These are phyloP conservation scores for Syncephalastrum sp. DNA, from an alignment of 371 early-diverging fungal genomes.

Conservation along the genomic window DNA sequence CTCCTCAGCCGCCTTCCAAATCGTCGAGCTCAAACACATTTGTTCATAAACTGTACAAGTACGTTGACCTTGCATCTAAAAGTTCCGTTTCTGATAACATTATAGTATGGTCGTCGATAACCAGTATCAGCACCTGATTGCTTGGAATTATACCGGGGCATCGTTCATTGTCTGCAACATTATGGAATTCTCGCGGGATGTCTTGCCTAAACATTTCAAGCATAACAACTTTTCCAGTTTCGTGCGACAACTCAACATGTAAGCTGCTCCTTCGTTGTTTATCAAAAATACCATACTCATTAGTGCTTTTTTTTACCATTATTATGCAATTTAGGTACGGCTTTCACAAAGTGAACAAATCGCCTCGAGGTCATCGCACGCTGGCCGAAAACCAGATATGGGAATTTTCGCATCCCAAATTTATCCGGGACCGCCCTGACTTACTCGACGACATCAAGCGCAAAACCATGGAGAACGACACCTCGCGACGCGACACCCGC, in stretches of 20 bases:
- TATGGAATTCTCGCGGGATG: slow-evolving; percentile 76
- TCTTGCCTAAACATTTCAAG: slow-evolving; percentile 84
- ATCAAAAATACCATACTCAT: not conserved
- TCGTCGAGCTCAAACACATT: slow-evolving; percentile 30
- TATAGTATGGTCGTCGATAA: slow-evolving; percentile 79
- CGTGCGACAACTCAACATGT: slow-evolving; percentile 88
- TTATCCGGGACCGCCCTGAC: slow-evolving; percentile 76
- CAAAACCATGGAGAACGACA: slow-evolving; percentile 81
- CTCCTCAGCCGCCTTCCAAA: slow-evolving; percentile 12
- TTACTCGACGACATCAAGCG: slow-evolving; percentile 84
- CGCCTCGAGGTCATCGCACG: slow-evolving; percentile 82
- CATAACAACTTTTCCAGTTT: slow-evolving; percentile 89
- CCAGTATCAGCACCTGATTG: slow-evolving; percentile 78
- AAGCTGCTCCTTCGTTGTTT: slow-evolving; percentile 19
- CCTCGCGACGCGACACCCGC: slow-evolving; percentile 68
- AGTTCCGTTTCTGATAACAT: not conserved
- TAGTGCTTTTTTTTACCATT: not conserved
- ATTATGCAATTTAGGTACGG: slow-evolving; percentile 63
- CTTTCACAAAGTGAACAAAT: slow-evolving; percentile 87
- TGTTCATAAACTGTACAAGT: slow-evolving; percentile 51
- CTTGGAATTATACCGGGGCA: slow-evolving; percentile 82
- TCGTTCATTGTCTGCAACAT: slow-evolving; percentile 92
- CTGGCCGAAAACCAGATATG: slow-evolving; percentile 87
- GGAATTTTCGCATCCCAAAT: slow-evolving; percentile 91
- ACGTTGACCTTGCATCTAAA: slow-evolving; percentile 9